Conservation (phyloP, 768 basidiomycete genomes). For the Butyriboletus loyo region DNA sequence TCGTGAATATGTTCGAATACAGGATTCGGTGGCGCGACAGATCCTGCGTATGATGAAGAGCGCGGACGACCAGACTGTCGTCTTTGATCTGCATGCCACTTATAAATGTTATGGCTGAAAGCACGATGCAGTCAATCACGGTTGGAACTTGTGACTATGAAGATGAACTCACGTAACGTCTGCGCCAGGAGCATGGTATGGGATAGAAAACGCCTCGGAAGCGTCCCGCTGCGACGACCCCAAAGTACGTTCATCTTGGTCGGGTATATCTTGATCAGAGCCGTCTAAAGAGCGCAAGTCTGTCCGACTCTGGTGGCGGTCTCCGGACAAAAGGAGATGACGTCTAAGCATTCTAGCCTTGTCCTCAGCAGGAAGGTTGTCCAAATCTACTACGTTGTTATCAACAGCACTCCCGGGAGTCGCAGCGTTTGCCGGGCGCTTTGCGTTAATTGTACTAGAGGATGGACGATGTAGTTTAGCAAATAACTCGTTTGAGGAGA, state of each 20-base stretch:
- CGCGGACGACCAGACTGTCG: conserved; percentile 60
- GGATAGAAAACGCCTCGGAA: conserved; percentile 79
- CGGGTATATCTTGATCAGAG: conserved; percentile 25
- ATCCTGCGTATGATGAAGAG: conserved; percentile 66
- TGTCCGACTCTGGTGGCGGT: conserved; percentile 37
- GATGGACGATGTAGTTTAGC: conserved; percentile 21
- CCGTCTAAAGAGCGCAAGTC: conserved; percentile 21
- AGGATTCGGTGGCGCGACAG: conserved; percentile 55
- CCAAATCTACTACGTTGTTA: conserved; percentile 39
- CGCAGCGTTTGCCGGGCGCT: conserved; percentile 29
- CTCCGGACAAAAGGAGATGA: conserved; percentile 76
- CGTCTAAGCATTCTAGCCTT: conserved; percentile 77
- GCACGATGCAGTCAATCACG: conserved; percentile 7
- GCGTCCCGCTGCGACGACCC: conserved; percentile 38
- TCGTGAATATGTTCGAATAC: conserved; percentile 92
- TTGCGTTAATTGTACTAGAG: conserved; percentile 40
- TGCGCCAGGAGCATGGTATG: conserved; percentile 82
- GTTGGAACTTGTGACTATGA: conserved; percentile 9
- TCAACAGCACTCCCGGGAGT: conserved; percentile 31
- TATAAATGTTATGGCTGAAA: conserved; percentile 87
- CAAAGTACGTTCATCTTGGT: conserved; percentile 18
- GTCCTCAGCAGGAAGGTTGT: conserved; percentile 74
- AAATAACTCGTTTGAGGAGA: conserved; percentile 11
- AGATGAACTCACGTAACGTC: conserved; percentile 82
- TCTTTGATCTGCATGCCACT: conserved; percentile 81